Evolutionary conservation across 1,139 yeast genomes (phyloP), one percentile per base, ranked within the genome.

Genomic region (Blastobotrys buckinghamii): DNA sequence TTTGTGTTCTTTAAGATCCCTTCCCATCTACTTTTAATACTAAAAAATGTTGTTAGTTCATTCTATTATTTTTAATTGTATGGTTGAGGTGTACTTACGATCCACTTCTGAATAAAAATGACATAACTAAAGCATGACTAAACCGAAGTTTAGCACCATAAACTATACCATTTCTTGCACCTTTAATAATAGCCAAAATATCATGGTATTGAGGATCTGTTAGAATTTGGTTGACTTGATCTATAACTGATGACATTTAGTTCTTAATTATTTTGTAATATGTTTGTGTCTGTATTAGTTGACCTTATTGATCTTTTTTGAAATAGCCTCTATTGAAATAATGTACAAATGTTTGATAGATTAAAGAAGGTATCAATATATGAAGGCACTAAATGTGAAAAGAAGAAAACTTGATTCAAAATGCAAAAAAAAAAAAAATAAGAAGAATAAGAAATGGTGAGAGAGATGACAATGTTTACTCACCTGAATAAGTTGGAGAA

Each of bases 111-210:
- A 76, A 83, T 42, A 76, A 72, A 46, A 77, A 67, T 53, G 77
- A 81, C 67, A 84, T 79, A 41, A 82, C 88, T 48, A 82, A 64
- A 1, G 90, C 83, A 66, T 85, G 95, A 45, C 84, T 77, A 62
- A 85, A 84, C 50, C 95, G 70, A 39, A 84, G 70, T 56, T 83
- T 75, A 15, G 86, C 86, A 2, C 95, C 95, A 58, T 84, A 85
- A 13, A 83, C 81, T 7, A 78, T 32, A 55, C 73, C 73, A 53
- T 69, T 69, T 26, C 71, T 58, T 7, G 66, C 60, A 19, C 73
- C 73, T 42, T 64, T 63, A 30, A 69, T 46, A 37, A 69, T 59
- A 12, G 62, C 60, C n/a, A 67, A 57, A 17, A 64, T 13, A 44
- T 66, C 72, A 42, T 66, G 69, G 50, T 65, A 60, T 42, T 54